Conservation (phyloP, 176 grass and related monocot genomes). For the Stipa capillata region DNA sequence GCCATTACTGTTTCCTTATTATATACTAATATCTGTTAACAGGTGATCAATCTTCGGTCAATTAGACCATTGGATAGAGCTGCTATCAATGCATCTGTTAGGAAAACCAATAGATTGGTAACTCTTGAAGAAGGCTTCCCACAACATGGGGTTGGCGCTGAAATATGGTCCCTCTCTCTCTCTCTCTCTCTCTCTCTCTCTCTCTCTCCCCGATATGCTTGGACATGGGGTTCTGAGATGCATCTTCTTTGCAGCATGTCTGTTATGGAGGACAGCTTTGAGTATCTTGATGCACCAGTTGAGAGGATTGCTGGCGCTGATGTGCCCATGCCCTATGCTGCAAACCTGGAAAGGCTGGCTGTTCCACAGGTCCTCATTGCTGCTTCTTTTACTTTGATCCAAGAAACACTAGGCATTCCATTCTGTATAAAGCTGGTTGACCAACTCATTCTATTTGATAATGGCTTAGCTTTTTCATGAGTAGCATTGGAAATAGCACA, state of each 20-base stretch:
- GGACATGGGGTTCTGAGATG: no score
- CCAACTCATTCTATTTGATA: background rate
- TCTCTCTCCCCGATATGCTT: background rate
- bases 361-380: slow-evolving; percentile 16
- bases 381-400: background rate
- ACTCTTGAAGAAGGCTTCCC: slow-evolving; percentile 97
- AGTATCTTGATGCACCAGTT: slow-evolving; percentile 48
- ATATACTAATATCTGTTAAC: slow-evolving; percentile 12
- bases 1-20: slow-evolving; percentile 1
- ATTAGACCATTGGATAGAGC: slow-evolving; percentile 87
- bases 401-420: background rate
- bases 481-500: slow-evolving; percentile 6
- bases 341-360: slow-evolving; percentile 94
- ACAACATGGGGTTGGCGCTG: slow-evolving; percentile 82
- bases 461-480: background rate
- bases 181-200: background rate
- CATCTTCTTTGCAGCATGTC: no score
- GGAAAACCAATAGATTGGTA: slow-evolving; percentile 91
- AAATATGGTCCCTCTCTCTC: slow-evolving; percentile 91
- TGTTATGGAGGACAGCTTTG: background rate
- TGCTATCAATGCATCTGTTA: slow-evolving; percentile 89
- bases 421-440: background rate
- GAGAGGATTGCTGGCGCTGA: slow-evolving; percentile 95
- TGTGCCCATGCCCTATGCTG: slow-evolving; percentile 88
- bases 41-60: slow-evolving; percentile 98